These are phyloP conservation scores for Penstemon barbatus DNA, from an alignment of 257 asterid genomes.

Conservation along the genomic window DNA sequence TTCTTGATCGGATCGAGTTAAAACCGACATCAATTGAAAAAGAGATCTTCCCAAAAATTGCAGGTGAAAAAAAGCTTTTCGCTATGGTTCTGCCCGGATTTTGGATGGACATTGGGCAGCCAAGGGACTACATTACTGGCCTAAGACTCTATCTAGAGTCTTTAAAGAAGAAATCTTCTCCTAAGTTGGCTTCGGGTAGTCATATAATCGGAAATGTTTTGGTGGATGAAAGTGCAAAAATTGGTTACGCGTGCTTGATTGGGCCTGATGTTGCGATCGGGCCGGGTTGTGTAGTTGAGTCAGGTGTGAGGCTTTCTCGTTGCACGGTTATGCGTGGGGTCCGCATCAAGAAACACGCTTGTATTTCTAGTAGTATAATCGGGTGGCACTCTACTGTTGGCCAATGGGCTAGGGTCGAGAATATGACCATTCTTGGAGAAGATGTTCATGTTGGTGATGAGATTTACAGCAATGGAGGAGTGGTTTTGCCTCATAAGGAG, in stretches of 20 bases:
- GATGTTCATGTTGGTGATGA: conserved; percentile 90
- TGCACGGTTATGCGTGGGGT: conserved; percentile 92
- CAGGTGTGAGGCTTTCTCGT: conserved; percentile 86
- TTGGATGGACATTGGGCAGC: conserved; percentile 99
- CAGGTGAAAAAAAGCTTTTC: conserved; percentile 57
- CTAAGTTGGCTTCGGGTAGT: conserved; percentile 59
- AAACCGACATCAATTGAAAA: conserved; percentile 91
- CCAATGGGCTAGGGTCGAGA: conserved; percentile 91
- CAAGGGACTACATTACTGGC: conserved; percentile 82
- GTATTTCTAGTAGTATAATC: conserved; percentile 73
- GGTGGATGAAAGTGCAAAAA: conserved; percentile 71
- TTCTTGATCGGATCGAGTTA: conserved; percentile 68
- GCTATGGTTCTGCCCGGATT: conserved; percentile 90
- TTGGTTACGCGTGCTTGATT: conserved; percentile 83
- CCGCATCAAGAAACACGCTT: conserved; percentile 76
- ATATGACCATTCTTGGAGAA: conserved; percentile 90
- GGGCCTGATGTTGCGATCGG: conserved; percentile 95
- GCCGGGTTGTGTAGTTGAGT: conserved; percentile 73
- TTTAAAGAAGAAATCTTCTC: conserved; percentile 58
- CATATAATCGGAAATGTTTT: conserved; percentile 72
- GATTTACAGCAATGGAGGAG: conserved; percentile 80
- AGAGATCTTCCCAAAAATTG: conserved; percentile 80
- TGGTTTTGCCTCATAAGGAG: conserved; percentile 89
- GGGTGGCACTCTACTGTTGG: conserved; percentile 97
- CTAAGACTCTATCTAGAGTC: conserved; percentile 74